Percentiles rank a stretch among this genome's conserved stretches.
phyloP scores from a whole-genome alignment of 306 rosid species.

The Vigna mungo region DNA sequence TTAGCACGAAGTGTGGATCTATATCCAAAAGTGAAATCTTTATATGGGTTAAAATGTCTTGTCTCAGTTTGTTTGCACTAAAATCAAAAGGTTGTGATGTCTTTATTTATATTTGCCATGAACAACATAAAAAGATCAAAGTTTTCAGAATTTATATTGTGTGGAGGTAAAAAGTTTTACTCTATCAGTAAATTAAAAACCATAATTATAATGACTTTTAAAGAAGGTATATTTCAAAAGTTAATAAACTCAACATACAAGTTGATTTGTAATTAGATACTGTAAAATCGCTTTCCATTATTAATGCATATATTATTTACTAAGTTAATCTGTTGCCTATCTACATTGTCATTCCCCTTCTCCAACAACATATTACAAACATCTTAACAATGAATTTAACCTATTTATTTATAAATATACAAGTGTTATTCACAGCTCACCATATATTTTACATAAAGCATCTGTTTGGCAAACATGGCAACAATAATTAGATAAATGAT shows the following conservation, averaged over 20 bases:
- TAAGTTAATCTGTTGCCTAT: not conserved
- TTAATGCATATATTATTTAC: too few relatives aligned
- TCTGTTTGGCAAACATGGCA: not conserved
- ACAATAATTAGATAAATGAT: constrained; percentile 24
- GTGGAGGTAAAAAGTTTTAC: not conserved
- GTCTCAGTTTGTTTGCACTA: not conserved
- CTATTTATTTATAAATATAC: not conserved
- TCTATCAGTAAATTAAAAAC: too few relatives aligned
- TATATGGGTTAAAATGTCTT: not conserved
- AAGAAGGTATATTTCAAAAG: too few relatives aligned
- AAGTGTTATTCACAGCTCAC: constrained; percentile 20
- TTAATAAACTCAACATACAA: not conserved
- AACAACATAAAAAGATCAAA: not conserved
- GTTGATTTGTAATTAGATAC: too few relatives aligned
- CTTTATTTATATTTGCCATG: not conserved
- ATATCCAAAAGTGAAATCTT: not conserved
- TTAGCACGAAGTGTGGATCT: too few relatives aligned
- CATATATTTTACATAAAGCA: not conserved
- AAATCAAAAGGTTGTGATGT: not conserved
- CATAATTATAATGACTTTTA: too few relatives aligned
- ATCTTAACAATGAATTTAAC: not conserved
- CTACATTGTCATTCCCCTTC: not conserved
- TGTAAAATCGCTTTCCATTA: too few relatives aligned
- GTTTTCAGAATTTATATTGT: too few relatives aligned
- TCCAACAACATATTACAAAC: not conserved